Evolutionary conservation across 768 basidiomycete genomes (phyloP).

Genomic region (Amanita subjunquillea): DNA sequence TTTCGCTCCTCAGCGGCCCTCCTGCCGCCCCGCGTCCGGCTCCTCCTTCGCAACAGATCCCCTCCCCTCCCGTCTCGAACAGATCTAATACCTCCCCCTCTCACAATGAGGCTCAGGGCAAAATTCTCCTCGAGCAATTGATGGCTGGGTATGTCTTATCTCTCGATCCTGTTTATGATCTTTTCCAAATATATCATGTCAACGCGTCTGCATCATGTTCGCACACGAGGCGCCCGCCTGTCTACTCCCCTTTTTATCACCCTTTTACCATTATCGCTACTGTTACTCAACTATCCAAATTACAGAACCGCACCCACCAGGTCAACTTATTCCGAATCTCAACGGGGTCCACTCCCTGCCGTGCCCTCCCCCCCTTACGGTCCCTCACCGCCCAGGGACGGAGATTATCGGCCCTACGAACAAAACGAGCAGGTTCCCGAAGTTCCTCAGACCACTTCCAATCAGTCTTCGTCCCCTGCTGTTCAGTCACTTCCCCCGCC

Average conservation of each 20-base stretch:
- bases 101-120: slow-evolving; percentile 58
- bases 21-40: slow-evolving; percentile 20
- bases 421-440: slow-evolving; percentile 33
- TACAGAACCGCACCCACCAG: slow-evolving; percentile 36
- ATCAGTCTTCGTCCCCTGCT: slow-evolving; percentile 15
- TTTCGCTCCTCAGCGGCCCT: slow-evolving; percentile 55
- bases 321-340: slow-evolving; percentile 41
- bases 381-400: slow-evolving; percentile 26
- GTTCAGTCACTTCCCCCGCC: slow-evolving; percentile 4
- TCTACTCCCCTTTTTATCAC: slow-evolving; percentile 15
- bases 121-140: slow-evolving; percentile 68
- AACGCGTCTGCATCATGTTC: slow-evolving; percentile 3
- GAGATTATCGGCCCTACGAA: slow-evolving; percentile 35
- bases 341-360: slow-evolving; percentile 25
- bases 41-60: slow-evolving; percentile 45
- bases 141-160: slow-evolving; percentile 60
- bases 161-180: slow-evolving; percentile 2
- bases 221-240: slow-evolving; percentile 14
- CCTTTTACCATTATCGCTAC: slow-evolving; percentile 7
- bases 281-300: slow-evolving; percentile 10
- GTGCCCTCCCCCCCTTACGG: slow-evolving; percentile 41
- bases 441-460: slow-evolving; percentile 25
- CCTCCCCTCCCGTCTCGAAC: slow-evolving; percentile 56
- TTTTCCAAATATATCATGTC: slow-evolving; percentile 1
- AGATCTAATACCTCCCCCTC: slow-evolving; percentile 46